Percentiles rank a stretch among this genome's conserved stretches.
These are phyloP conservation scores for Cryptococcus sp. DNA, from an alignment of 1,284 basidiomycete species.

Conservation along the genomic window DNA sequence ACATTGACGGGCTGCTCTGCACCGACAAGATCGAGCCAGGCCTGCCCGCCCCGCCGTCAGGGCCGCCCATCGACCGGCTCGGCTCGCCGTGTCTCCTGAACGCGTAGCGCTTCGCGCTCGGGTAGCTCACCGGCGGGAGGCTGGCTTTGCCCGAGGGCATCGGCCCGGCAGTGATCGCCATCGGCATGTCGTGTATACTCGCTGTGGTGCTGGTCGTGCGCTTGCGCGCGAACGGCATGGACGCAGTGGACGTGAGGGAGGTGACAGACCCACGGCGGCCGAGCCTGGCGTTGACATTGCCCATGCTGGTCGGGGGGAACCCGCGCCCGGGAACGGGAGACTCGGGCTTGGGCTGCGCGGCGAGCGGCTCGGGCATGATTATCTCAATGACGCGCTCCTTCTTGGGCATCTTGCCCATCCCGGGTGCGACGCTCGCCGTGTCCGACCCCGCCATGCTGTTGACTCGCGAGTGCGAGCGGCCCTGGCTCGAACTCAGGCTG, in stretches of 20 bases:
- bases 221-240: slow-evolving; percentile 36
- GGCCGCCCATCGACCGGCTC: slow-evolving; percentile 28
- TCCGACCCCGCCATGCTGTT: slow-evolving; percentile 34
- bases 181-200: neutral
- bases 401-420: slow-evolving; percentile 29
- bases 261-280: slow-evolving; percentile 38
- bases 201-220: slow-evolving; percentile 28
- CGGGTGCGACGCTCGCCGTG: slow-evolving; percentile 19
- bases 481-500: slow-evolving; percentile 22
- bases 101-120: slow-evolving; percentile 47
- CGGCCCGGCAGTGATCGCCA: slow-evolving; percentile 14
- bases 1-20: slow-evolving; percentile 38
- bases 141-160: slow-evolving; percentile 37
- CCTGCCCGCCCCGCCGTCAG: slow-evolving; percentile 20
- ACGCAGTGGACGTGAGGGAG: slow-evolving; percentile 33
- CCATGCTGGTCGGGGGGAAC: neutral
- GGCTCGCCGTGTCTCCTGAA: slow-evolving; percentile 42
- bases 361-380: slow-evolving; percentile 49
- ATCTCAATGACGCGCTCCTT: slow-evolving; percentile 46
- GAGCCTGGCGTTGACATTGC: neutral
- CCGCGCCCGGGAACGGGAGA: neutral
- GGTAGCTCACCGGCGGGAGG: slow-evolving; percentile 46
- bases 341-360: slow-evolving; percentile 20
- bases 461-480: slow-evolving; percentile 26
- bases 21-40: slow-evolving; percentile 47